Percentiles rank a stretch among this genome's conserved stretches.
Conservation (phyloP, 1,284 basidiomycete genomes). For the Cutaneotrichosporon cyanovorans region DNA sequence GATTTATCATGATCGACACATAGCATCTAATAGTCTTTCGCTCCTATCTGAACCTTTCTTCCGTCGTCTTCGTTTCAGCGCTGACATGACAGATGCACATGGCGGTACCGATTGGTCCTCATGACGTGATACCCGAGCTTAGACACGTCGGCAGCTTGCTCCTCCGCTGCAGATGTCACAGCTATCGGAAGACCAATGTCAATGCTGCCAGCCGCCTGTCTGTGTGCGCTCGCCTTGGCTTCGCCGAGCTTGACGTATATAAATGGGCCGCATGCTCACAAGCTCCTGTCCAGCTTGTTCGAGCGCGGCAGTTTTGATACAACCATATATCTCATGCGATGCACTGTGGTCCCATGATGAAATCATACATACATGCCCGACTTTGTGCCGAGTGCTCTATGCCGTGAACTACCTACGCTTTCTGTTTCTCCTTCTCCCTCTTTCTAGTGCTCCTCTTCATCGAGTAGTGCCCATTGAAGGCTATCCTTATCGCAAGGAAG, state of each 20-base stretch:
- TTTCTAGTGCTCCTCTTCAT: conserved; percentile 21
- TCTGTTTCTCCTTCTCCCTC: conserved; percentile 1
- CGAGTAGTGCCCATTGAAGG: conserved; percentile 45
- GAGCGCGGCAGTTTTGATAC: neutral
- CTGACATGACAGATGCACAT: neutral
- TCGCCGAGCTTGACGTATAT: neutral
- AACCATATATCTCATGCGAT: neutral
- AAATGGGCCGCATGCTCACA: neutral
- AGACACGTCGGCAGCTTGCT: conserved; percentile 29
- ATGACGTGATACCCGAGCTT: conserved; percentile 32
- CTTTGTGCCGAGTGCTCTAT: neutral
- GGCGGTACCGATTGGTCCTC: neutral
- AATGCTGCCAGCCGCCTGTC: too few species aligned
- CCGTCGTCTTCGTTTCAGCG: too few species aligned
- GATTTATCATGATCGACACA: conserved; percentile 62
- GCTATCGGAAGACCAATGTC: conserved; percentile 30
- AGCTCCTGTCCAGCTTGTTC: conserved; percentile 1
- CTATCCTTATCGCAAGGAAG: conserved; percentile 45
- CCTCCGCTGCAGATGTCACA: conserved; percentile 31
- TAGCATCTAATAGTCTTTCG: conserved; percentile 72
- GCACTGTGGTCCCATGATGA: neutral
- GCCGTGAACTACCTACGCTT: neutral
- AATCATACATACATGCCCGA: neutral
- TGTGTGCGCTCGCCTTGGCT: neutral
- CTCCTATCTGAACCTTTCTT: conserved; percentile 69